phyloP scores from a whole-genome alignment of 116 monocot genomes.

The Dioscorea cayenensis region DNA sequence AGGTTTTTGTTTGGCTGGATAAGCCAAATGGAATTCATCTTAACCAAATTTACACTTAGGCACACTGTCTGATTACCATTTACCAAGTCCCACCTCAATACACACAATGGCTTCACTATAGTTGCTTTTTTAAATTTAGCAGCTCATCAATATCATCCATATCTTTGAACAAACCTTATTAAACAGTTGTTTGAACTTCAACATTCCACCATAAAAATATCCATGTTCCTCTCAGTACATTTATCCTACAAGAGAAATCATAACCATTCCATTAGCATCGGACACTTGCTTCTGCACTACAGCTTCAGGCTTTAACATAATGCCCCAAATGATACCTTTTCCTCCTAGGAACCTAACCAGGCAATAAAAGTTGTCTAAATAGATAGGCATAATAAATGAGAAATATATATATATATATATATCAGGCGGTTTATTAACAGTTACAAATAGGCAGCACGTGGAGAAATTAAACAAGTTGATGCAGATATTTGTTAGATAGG shows the following conservation, averaged over 20 bases:
- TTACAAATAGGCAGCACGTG: neutral
- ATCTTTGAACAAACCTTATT: neutral
- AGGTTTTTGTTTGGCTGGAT: too few relatives aligned
- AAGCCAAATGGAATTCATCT: too few relatives aligned
- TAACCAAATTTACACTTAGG: too few relatives aligned
- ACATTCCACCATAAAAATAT: neutral
- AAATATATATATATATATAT: too few relatives aligned
- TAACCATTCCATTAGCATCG: neutral
- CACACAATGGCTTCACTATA: too few relatives aligned
- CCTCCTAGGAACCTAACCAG: neutral
- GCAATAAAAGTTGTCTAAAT: neutral
- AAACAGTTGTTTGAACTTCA: neutral
- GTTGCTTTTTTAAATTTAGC: neutral
- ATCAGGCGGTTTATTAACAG: neutral
- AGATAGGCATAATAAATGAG: neutral
- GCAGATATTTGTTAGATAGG: neutral
- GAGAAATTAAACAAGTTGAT: neutral
- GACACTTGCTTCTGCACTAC: neutral
- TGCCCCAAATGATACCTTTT: neutral
- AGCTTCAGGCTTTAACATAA: neutral
- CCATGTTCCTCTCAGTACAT: neutral
- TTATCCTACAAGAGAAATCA: neutral
- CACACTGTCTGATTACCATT: too few relatives aligned
- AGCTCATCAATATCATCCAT: neutral
- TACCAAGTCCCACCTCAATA: too few relatives aligned